Evolutionary conservation across 2,329 filamentous ascomycete species (phyloP).

Genomic region (Fusarium nanum): DNA sequence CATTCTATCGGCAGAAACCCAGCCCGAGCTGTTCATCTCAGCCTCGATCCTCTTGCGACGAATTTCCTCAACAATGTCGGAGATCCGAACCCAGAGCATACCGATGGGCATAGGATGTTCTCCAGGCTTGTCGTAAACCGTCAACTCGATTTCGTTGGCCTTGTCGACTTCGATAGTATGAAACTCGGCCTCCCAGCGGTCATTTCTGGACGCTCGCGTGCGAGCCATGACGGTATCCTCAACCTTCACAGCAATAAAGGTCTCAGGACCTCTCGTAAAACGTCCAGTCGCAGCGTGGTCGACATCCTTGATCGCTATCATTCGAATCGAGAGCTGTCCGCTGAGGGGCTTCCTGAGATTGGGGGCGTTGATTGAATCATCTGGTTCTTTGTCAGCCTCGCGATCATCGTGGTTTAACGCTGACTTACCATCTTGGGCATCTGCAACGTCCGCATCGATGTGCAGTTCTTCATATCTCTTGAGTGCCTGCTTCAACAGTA

Average conservation of each 20-base stretch:
- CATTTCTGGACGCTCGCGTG: constrained; percentile 85
- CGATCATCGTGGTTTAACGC: not conserved
- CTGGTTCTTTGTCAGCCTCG: constrained; percentile 59
- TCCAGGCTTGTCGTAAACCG: constrained; percentile 93
- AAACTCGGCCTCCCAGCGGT: constrained; percentile 91
- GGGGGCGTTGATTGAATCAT: constrained; percentile 95
- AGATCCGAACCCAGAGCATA: constrained; percentile 95
- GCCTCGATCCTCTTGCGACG: constrained; percentile 96
- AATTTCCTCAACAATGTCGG: constrained; percentile 97
- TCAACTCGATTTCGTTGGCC: constrained; percentile 97
- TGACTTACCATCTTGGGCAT: constrained; percentile 80
- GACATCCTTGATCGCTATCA: constrained; percentile 91
- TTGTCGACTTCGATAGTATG: constrained; percentile 97
- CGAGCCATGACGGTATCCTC: constrained; percentile 92
- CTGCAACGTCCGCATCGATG: constrained; percentile 86
- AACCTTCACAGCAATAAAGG: constrained; percentile 95
- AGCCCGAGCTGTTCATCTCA: constrained; percentile 92
- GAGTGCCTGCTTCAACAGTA: constrained; percentile 92
- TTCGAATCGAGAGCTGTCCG: constrained; percentile 86
- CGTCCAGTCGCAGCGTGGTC: constrained; percentile 88
- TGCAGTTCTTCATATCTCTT: constrained; percentile 98
- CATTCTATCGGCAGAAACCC: constrained; percentile 98
- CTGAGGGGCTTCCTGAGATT: constrained; percentile 97
- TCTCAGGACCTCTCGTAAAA: constrained; percentile 92
- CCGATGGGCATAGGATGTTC: constrained; percentile 93